phyloP scores from a whole-genome alignment of 2,329 filamentous ascomycete genomes.

The Mycosphaerella sp. region DNA sequence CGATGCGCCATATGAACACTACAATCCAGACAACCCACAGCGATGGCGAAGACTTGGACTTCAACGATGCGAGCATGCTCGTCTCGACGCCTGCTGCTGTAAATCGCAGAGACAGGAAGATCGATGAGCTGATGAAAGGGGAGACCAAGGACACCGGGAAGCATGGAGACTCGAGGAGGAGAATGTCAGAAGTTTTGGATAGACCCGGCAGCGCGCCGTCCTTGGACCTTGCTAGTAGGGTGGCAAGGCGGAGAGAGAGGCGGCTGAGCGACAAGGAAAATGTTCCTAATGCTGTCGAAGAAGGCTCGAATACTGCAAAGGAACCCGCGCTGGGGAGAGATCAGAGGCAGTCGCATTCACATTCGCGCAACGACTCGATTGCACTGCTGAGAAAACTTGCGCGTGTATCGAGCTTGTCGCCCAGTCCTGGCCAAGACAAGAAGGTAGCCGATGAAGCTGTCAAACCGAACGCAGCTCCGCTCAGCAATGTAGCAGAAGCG shows the following conservation, averaged over 20 bases:
- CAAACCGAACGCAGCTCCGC: not conserved
- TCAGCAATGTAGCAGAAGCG: not conserved
- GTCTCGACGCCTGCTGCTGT: constrained; percentile 42
- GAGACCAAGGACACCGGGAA: constrained; percentile 37
- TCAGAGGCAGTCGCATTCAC: constrained; percentile 20
- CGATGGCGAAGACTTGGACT: constrained; percentile 37
- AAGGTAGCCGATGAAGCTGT: not conserved
- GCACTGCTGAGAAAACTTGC: constrained; percentile 43
- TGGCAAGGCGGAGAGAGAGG: constrained; percentile 7
- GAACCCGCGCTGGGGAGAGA: not conserved
- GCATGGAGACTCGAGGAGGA: constrained; percentile 21
- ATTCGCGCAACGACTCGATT: constrained; percentile 40
- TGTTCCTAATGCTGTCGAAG: not conserved
- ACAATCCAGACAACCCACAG: constrained; percentile 22
- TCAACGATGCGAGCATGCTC: constrained; percentile 42
- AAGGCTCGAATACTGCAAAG: not conserved
- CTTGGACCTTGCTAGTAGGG: constrained; percentile 7
- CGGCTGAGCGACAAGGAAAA: constrained; percentile 14
- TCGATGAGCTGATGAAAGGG: constrained; percentile 40
- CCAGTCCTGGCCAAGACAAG: constrained; percentile 36
- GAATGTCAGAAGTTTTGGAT: constrained; percentile 4
- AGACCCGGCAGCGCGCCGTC: constrained; percentile 12
- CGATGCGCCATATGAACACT: constrained; percentile 25
- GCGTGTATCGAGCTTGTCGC: constrained; percentile 41
- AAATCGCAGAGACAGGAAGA: constrained; percentile 29